Evolutionary conservation across 106 monocot species (phyloP), one percentile per base, ranked within the genome.

Genomic region (Allium sativum): DNA sequence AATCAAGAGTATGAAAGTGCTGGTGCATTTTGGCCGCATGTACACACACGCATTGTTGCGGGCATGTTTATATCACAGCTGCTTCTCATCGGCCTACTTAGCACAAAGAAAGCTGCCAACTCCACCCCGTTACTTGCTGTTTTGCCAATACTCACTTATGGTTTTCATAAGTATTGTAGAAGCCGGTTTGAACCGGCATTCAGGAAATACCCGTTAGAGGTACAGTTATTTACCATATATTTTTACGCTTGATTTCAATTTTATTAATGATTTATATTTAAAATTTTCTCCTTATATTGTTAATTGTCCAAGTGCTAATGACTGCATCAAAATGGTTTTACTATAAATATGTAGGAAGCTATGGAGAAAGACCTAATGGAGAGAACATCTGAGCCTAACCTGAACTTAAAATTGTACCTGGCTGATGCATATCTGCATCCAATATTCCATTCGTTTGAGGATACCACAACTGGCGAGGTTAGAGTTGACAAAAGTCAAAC

Each of bases 1-100:
- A 82, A 83, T 73, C 90, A 95, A 71, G 79, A 95, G 65, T 95
- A 95, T 61, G 95, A 95, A 72, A 95, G 95, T 64, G 86, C 84
- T 44, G 95, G 76, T 59, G 90, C 95, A 70, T 95, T 95, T 61
- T 95, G 95, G 95, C 95, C 95, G 40, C 86, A 84, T 72, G 79
- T 95, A 42, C 86, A 95, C 45, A 67, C 61, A 42, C 90, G 84
- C 42, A 95, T 95, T 62, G 76, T 95, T 18, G 67, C 64, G 46
- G 79, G 86, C 74, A 66, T 95, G 58, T 64, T 81, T 71, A 90
- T 95, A 55, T 90, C 95, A 12, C 90, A 95, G 53, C 9, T 95
- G 12, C 74, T 90, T 40, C 75, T 95, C 2, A 41, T 90, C 59
- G 95, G 95, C n/a, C 65, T 95, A 44, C 74, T 95, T 15, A 82